Conservation (phyloP, 1,284 basidiomycete genomes). For the Schizophyllum amplum region DNA sequence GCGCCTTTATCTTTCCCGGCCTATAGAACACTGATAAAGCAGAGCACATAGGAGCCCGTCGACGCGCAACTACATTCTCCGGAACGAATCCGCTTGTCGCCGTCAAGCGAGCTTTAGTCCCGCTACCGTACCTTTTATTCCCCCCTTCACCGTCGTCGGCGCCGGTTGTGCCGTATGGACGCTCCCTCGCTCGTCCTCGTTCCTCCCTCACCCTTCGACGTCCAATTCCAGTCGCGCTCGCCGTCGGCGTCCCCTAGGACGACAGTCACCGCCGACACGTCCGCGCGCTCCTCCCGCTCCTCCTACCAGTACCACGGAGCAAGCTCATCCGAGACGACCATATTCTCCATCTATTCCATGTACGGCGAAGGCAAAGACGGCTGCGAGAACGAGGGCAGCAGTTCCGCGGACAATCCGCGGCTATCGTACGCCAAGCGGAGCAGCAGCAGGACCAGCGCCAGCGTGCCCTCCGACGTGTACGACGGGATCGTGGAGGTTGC, state of each 20-base stretch:
- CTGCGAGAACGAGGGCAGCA: background rate
- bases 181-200: conserved; percentile 32
- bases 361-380: conserved; percentile 42
- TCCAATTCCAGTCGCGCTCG: background rate
- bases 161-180: background rate
- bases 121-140: background rate
- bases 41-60: no score
- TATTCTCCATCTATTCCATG: conserved; percentile 78
- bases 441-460: conserved; percentile 23
- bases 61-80: no score
- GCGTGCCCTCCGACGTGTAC: conserved; percentile 17
- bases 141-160: background rate
- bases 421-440: conserved; percentile 21
- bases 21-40: no score
- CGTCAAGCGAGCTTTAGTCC: no score
- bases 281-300: conserved; percentile 15
- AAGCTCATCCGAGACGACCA: conserved; percentile 48
- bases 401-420: conserved; percentile 11
- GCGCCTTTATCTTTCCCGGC: no score
- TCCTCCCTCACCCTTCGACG: conserved; percentile 28
- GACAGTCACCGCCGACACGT: conserved; percentile 7
- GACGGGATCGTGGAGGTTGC: conserved; percentile 18
- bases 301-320: conserved; percentile 18
- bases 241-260: conserved; percentile 5
- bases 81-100: background rate